Conservation (phyloP, 1,284 basidiomycete genomes). For the Ceratobasidium sp. region DNA sequence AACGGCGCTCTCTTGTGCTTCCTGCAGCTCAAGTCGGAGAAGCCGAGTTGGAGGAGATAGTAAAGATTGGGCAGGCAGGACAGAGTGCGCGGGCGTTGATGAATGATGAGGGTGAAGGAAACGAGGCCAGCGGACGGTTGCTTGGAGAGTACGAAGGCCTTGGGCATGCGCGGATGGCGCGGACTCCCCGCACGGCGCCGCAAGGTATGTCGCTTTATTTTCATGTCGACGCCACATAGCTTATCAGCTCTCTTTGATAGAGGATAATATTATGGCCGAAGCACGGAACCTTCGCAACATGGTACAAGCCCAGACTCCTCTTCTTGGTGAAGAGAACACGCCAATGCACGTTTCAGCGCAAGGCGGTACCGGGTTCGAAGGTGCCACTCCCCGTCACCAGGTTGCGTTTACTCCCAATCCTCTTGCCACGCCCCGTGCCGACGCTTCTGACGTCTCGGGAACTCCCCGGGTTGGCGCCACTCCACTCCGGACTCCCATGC, state of each 20-base stretch:
- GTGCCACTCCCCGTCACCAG: slow-evolving; percentile 90
- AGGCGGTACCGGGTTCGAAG: slow-evolving; percentile 89
- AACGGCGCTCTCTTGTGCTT: slow-evolving; percentile 86
- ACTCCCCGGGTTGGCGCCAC: slow-evolving; percentile 80
- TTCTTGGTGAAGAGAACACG: slow-evolving; percentile 97
- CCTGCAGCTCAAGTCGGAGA: slow-evolving; percentile 97
- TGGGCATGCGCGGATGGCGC: slow-evolving; percentile 87
- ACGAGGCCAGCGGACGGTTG: slow-evolving; percentile 86
- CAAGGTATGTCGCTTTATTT: slow-evolving; percentile 74
- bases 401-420: slow-evolving; percentile 96
- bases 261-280: slow-evolving; percentile 94
- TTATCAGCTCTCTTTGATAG: slow-evolving; percentile 59
- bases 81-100: slow-evolving; percentile 91
- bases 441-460: slow-evolving; percentile 64
- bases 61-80: slow-evolving; percentile 96
- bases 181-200: slow-evolving; percentile 92
- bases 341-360: slow-evolving; percentile 80
- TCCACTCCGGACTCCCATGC: slow-evolving; percentile 89
- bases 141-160: slow-evolving; percentile 94
- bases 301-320: slow-evolving; percentile 91
- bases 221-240: slow-evolving; percentile 34
- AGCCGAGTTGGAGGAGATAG: slow-evolving; percentile 95
- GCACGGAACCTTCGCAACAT: slow-evolving; percentile 95
- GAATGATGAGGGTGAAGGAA: slow-evolving; percentile 69
- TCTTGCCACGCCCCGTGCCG: slow-evolving; percentile 80